Evolutionary conservation across 2,329 filamentous ascomycete species (phyloP).

Genomic region (Alternaria tenuissima): DNA sequence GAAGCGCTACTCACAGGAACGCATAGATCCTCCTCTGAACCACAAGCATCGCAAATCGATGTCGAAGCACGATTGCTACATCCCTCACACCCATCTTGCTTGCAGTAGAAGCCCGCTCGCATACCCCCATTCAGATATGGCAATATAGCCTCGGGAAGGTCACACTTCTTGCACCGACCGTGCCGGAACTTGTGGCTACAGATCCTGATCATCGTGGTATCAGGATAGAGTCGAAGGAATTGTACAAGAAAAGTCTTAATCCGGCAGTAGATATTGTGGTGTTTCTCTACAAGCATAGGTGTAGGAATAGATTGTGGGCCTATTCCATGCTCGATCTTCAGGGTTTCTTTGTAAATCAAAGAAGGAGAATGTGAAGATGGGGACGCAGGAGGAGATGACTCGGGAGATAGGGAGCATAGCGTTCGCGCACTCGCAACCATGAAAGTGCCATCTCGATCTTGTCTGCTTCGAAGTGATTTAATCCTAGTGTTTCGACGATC

Average conservation of each 20-base stretch:
- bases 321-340: not conserved
- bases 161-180: constrained; percentile 2
- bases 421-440: constrained; percentile 2
- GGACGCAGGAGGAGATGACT: not conserved
- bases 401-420: not conserved
- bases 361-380: not conserved
- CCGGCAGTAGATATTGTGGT: constrained; percentile 9
- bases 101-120: not conserved
- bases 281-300: not conserved
- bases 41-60: not conserved
- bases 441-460: not conserved
- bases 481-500: not conserved
- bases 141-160: not conserved
- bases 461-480: not conserved
- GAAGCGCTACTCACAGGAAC: not conserved
- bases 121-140: not conserved
- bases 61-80: not conserved
- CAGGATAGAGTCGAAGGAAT: not conserved
- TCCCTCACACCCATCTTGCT: not conserved
- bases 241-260: not conserved
- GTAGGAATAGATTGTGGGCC: not conserved
- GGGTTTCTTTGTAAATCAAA: not conserved
- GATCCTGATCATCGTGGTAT: not conserved
- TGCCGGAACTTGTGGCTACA: constrained; percentile 7
- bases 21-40: not conserved